These are phyloP conservation scores for Naumovozyma dairenensis DNA, from an alignment of 805 yeast genomes.

Conservation along the genomic window DNA sequence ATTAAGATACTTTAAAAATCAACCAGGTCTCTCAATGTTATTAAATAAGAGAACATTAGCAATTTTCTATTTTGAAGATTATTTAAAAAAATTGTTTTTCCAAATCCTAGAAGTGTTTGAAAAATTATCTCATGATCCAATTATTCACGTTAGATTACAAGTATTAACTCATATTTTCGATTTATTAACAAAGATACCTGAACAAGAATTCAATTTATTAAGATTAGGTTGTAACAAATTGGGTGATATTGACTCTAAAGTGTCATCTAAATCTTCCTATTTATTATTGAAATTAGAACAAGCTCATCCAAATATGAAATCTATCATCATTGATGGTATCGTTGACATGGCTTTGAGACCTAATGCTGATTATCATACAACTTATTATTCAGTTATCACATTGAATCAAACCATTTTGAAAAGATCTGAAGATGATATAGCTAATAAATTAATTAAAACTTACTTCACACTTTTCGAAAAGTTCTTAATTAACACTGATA, in stretches of 20 bases:
- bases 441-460: conserved; percentile 72
- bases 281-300: conserved; percentile 72
- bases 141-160: conserved; percentile 74
- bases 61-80: conserved; percentile 80
- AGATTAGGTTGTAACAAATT: conserved; percentile 85
- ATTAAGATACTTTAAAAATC: conserved; percentile 68
- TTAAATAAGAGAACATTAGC: conserved; percentile 51
- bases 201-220: conserved; percentile 87
- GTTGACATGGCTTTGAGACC: conserved; percentile 71
- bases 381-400: conserved; percentile 80
- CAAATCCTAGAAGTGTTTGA: conserved; percentile 69
- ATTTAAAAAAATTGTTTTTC: conserved; percentile 68
- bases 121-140: conserved; percentile 78
- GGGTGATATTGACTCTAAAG: conserved; percentile 88
- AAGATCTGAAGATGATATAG: conserved; percentile 64
- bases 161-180: conserved; percentile 71
- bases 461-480: conserved; percentile 84
- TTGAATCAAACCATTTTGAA: conserved; percentile 88
- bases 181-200: conserved; percentile 77
- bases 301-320: conserved; percentile 93
- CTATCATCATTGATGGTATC: conserved; percentile 66
- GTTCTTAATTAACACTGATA: conserved; percentile 59
- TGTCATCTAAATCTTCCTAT: conserved; percentile 79
- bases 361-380: conserved; percentile 73
- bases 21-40: conserved; percentile 40